These are phyloP conservation scores for Capsella rubella DNA, from an alignment of 441 rosid species.

Conservation along the genomic window DNA sequence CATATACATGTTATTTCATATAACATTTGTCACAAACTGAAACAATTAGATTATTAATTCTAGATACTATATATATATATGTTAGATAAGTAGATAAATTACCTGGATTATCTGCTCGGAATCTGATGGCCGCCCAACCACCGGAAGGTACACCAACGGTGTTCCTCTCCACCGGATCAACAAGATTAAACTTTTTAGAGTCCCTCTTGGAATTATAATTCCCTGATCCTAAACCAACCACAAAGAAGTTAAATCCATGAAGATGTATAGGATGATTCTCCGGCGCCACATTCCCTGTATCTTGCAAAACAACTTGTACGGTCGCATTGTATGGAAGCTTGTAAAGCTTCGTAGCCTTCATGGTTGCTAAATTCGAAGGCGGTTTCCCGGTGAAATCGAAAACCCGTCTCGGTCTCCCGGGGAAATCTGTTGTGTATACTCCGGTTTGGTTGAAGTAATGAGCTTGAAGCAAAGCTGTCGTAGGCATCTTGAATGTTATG, in stretches of 20 bases:
- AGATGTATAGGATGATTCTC: constrained; percentile 58
- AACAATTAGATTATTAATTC: neutral
- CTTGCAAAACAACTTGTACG: constrained; percentile 56
- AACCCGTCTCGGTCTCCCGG: constrained; percentile 40
- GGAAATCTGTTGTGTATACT: constrained; percentile 51
- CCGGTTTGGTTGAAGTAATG: constrained; percentile 51
- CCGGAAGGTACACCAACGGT: constrained; percentile 50
- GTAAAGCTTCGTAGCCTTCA: constrained; percentile 45
- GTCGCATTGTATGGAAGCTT: constrained; percentile 39
- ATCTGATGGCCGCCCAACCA: constrained; percentile 48
- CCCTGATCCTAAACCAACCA: constrained; percentile 45
- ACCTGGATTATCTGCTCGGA: constrained; percentile 51
- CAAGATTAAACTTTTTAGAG: constrained; percentile 42
- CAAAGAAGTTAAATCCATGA: constrained; percentile 50
- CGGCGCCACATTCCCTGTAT: constrained; percentile 50
- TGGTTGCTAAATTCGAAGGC: constrained; percentile 40
- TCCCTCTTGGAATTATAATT: constrained; percentile 43
- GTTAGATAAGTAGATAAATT: neutral
- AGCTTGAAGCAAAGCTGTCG: constrained; percentile 44
- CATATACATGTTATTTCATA: neutral
- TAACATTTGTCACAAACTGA: neutral
- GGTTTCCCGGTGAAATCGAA: constrained; percentile 49
- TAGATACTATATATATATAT: too few species aligned
- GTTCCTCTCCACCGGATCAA: constrained; percentile 49
- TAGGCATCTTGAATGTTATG: constrained; percentile 46